Evolutionary conservation across 352 stramenopile genomes (phyloP).

Genomic region (Phytophthora parvispora): DNA sequence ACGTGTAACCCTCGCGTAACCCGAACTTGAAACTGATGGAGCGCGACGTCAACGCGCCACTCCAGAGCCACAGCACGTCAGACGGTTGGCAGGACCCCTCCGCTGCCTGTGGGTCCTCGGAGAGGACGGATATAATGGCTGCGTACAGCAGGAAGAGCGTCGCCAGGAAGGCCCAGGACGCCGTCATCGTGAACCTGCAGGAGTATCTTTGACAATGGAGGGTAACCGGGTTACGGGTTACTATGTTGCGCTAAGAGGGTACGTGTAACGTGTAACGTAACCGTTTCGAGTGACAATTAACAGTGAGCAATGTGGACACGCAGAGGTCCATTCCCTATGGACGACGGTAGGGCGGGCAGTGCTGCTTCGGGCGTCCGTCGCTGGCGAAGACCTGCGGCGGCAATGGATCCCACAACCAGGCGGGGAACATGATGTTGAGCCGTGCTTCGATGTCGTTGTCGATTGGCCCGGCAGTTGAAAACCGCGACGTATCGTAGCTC

Average conservation of each 20-base stretch:
- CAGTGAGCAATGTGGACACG: too few species aligned
- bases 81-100: constrained; percentile 38
- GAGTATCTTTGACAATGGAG: constrained; percentile 5
- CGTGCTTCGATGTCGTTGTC: too few species aligned
- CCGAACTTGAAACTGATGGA: constrained; percentile 82
- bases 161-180: constrained; percentile 1
- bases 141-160: constrained; percentile 22
- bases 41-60: constrained; percentile 68
- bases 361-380: too few species aligned
- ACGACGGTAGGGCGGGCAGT: too few species aligned
- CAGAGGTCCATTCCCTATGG: too few species aligned
- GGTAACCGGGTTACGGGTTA: constrained; percentile 12
- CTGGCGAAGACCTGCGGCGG: too few species aligned
- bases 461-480: not conserved
- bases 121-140: not conserved
- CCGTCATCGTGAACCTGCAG: not conserved
- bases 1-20: constrained; percentile 62
- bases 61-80: constrained; percentile 82
- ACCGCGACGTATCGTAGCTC: not conserved
- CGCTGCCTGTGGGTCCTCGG: not conserved
- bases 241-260: too few species aligned
- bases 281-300: too few species aligned
- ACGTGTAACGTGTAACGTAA: not conserved
- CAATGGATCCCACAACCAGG: too few species aligned
- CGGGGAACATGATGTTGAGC: too few species aligned